Evolutionary conservation across 1,284 basidiomycete species (phyloP).

Genomic region (Apiotrichum laibachii): DNA sequence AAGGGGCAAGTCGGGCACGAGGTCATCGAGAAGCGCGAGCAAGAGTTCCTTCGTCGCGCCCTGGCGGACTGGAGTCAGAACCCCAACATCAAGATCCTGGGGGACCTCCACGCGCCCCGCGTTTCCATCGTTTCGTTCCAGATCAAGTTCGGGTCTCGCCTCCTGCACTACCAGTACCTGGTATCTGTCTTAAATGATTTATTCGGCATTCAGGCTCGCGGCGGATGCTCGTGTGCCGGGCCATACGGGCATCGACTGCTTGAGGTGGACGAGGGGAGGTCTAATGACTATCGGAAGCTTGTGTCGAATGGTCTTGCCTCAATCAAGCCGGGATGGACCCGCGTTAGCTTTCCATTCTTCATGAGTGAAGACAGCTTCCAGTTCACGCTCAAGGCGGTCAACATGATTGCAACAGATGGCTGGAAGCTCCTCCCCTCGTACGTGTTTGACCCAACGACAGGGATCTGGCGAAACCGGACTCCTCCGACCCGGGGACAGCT

Average conservation of each 20-base stretch:
- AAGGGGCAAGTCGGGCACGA: background rate
- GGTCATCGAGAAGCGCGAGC: background rate
- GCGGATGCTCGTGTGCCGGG: constrained; percentile 16
- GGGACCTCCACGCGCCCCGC: constrained; percentile 1
- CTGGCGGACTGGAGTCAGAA: constrained; percentile 3
- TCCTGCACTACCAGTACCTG: constrained; percentile 15
- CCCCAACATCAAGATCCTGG: constrained; percentile 5
- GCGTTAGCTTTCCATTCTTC: no score
- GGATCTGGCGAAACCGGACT: no score
- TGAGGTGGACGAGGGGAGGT: background rate
- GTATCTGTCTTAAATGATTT: constrained; percentile 15
- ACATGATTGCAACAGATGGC: no score
- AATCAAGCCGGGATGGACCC: no score
- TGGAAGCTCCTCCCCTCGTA: no score
- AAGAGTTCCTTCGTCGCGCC: background rate
- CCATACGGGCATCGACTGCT: constrained; percentile 11
- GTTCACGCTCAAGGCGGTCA: no score
- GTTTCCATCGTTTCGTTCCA: constrained; percentile 6
- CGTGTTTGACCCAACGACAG: no score
- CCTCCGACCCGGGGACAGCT: no score
- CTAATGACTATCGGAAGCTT: no score
- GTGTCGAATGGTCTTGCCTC: no score
- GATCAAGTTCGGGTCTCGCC: background rate
- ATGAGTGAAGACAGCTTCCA: no score
- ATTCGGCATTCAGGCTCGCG: constrained; percentile 16